Percentiles rank a stretch among this genome's conserved stretches.
phyloP scores from a whole-genome alignment of 2,329 filamentous ascomycete species.

The Moelleriella libera region DNA sequence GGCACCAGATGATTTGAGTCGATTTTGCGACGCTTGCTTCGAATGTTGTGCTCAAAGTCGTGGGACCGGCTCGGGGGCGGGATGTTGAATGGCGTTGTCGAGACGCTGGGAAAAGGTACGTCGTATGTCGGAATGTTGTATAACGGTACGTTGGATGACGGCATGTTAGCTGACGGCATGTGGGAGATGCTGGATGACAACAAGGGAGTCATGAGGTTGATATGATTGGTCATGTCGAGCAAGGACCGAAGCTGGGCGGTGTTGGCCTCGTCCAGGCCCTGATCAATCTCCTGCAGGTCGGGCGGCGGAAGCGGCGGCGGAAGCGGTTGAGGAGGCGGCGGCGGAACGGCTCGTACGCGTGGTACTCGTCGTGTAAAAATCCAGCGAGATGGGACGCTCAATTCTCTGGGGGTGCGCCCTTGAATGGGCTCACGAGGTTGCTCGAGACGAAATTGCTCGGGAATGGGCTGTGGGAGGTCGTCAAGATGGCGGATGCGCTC shows the following conservation, averaged over 20 bases:
- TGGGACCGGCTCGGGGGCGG: slow-evolving; percentile 12
- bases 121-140: too few relatives aligned
- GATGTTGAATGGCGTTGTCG: too few relatives aligned
- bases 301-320: slow-evolving; percentile 6
- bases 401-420: neutral
- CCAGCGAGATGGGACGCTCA: slow-evolving; percentile 13
- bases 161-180: too few relatives aligned
- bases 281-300: slow-evolving; percentile 22
- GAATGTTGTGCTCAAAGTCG: slow-evolving; percentile 34
- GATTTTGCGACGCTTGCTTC: slow-evolving; percentile 55
- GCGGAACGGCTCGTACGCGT: slow-evolving; percentile 12
- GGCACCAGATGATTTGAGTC: slow-evolving; percentile 44
- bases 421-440: neutral
- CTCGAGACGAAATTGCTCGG: slow-evolving; percentile 5
- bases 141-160: too few relatives aligned
- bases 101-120: too few relatives aligned
- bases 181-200: slow-evolving; percentile 19
- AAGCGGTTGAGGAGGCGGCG: slow-evolving; percentile 4
- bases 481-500: slow-evolving; percentile 21
- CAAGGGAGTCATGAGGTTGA: slow-evolving; percentile 13
- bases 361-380: slow-evolving; percentile 11
- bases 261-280: slow-evolving; percentile 26
- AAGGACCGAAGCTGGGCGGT: slow-evolving; percentile 27
- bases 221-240: slow-evolving; percentile 23
- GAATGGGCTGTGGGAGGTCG: slow-evolving; percentile 14